A percentile compares a stretch with the other conserved stretches of the same genome.
These are phyloP conservation scores for Thielaviopsis populi DNA, from an alignment of 2,329 filamentous ascomycete species.

Conservation along the genomic window DNA sequence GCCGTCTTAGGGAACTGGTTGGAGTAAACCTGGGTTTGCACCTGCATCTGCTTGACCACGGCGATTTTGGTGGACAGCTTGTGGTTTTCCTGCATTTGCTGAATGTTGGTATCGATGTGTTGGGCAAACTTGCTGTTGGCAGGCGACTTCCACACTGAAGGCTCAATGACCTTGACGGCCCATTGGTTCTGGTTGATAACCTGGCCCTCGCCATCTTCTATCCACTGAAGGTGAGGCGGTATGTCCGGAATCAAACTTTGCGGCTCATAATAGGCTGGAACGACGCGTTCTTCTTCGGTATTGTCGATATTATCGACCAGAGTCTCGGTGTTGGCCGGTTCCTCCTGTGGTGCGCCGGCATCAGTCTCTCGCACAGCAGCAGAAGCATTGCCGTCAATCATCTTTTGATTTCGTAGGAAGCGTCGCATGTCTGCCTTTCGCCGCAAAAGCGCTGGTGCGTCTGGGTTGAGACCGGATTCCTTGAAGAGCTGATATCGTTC, in stretches of 20 bases:
- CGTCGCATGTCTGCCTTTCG: constrained; percentile 80
- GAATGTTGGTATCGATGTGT: constrained; percentile 80
- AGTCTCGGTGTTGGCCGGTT: constrained; percentile 30
- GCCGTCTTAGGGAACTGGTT: constrained; percentile 98
- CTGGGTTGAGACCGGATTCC: constrained; percentile 66
- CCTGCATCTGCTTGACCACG: constrained; percentile 98
- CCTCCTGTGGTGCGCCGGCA: constrained; percentile 4
- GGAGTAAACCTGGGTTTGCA: constrained; percentile 91
- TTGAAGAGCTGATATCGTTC: constrained; percentile 78
- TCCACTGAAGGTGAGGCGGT: constrained; percentile 63
- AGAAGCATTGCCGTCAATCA: constrained; percentile 24
- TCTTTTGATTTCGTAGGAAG: constrained; percentile 38
- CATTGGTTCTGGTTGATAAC: constrained; percentile 80
- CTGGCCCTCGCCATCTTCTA: constrained; percentile 76
- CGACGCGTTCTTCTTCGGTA: constrained; percentile 56
- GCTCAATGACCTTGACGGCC: constrained; percentile 61
- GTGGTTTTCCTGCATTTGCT: constrained; percentile 89
- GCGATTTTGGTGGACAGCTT: constrained; percentile 94
- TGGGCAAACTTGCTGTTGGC: constrained; percentile 52
- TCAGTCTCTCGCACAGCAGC: constrained; percentile 21
- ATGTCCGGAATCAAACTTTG: constrained; percentile 78
- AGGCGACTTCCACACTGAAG: constrained; percentile 60
- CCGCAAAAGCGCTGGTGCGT: constrained; percentile 75
- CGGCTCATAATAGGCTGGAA: constrained; percentile 91
- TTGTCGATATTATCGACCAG: constrained; percentile 91